Evolutionary conservation across 495 filamentous ascomycete species (phyloP).

Genomic region (Aspergillus carlsbadensis): DNA sequence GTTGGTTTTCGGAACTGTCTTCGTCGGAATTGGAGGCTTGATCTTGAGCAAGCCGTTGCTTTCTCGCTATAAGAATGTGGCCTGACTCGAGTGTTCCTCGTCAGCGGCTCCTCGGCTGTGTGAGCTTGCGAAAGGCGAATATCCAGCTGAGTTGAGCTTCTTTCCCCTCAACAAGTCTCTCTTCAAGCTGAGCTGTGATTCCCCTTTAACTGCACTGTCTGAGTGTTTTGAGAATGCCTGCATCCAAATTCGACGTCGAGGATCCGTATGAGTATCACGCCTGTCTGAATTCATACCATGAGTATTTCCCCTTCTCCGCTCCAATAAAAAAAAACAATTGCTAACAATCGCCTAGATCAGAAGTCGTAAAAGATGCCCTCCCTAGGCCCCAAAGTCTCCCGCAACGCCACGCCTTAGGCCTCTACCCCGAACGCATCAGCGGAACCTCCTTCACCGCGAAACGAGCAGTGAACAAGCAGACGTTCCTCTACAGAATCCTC

Average conservation of each 20-base stretch:
- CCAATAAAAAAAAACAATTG: not conserved
- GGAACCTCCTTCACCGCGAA: constrained; percentile 8
- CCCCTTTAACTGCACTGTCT: not conserved
- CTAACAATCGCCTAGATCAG: not conserved
- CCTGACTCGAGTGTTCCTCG: not conserved
- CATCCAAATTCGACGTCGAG: not conserved
- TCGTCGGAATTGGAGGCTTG: not conserved
- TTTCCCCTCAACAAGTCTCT: no score
- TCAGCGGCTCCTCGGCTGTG: not conserved
- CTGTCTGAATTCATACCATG: constrained; percentile 5
- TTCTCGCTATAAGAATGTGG: not conserved
- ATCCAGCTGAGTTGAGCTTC: no score
- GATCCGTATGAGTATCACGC: not conserved
- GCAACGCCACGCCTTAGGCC: not conserved
- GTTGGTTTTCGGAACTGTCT: no score
- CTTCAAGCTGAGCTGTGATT: no score
- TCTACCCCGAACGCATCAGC: constrained; percentile 9
- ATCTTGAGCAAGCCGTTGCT: not conserved
- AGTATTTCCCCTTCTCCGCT: not conserved
- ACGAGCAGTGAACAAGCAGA: constrained; percentile 8
- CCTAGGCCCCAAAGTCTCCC: constrained; percentile 4
- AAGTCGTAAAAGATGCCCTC: not conserved
- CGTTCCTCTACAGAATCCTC: constrained; percentile 8
- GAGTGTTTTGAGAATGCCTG: not conserved
- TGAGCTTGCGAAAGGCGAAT: no score